phyloP scores from a whole-genome alignment of 1,284 basidiomycete species.

The Nidula niveotomentosa region DNA sequence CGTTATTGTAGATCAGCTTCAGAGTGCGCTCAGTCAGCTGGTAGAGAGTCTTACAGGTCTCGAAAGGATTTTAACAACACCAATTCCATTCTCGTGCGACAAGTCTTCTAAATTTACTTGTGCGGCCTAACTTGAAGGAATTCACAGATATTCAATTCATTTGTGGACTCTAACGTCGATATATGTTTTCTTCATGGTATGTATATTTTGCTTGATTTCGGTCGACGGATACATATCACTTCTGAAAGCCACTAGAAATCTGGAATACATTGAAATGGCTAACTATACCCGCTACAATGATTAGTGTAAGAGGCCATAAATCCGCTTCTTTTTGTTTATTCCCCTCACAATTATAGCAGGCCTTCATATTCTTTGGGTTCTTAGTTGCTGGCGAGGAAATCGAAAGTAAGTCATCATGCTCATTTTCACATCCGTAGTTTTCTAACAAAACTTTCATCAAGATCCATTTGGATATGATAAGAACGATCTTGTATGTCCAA shows the following conservation, averaged over 20 bases:
- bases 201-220: neutral
- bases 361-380: neutral
- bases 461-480: neutral
- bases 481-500: neutral
- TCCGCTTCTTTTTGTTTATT: neutral
- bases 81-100: neutral
- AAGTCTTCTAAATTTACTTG: neutral
- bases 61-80: neutral
- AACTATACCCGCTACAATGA: neutral
- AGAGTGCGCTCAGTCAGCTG: neutral
- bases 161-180: neutral
- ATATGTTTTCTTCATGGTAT: neutral
- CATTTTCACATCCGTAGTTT: too few relatives aligned
- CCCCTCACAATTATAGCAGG: neutral
- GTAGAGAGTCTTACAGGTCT: neutral
- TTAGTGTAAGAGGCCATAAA: neutral
- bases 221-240: neutral
- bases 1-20: neutral
- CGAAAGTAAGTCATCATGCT: neutral
- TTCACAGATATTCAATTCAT: neutral
- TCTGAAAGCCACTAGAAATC: neutral
- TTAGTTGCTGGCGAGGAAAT: neutral
- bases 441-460: neutral
- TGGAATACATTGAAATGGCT: neutral
- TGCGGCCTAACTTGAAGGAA: neutral